Conservation (phyloP, 306 rosid genomes). For the Cucurbita moschata region DNA sequence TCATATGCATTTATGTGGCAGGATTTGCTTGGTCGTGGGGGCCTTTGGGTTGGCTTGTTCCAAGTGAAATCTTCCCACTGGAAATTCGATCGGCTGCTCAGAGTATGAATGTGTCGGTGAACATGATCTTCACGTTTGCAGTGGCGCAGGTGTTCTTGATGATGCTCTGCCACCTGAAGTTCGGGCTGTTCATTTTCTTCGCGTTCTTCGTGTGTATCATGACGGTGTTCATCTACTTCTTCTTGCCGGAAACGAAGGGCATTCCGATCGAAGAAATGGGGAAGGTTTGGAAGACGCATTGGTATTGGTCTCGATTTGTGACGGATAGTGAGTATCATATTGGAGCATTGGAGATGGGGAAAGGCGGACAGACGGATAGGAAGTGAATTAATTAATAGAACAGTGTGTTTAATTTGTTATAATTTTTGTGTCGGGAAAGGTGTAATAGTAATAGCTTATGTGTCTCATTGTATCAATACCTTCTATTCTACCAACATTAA, state of each 20-base stretch:
- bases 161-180: slow-evolving; percentile 83
- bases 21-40: slow-evolving; percentile 99
- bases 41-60: slow-evolving; percentile 90
- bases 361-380: background rate
- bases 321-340: slow-evolving; percentile 16
- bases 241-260: slow-evolving; percentile 76
- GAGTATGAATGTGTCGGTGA: slow-evolving; percentile 66
- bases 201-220: slow-evolving; percentile 60
- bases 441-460: too few species aligned
- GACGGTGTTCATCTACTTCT: slow-evolving; percentile 36
- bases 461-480: too few species aligned
- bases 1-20: slow-evolving; percentile 76
- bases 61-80: slow-evolving; percentile 83
- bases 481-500: too few species aligned
- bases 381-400: too few species aligned
- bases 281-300: slow-evolving; percentile 57
- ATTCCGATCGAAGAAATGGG: slow-evolving; percentile 90
- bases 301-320: slow-evolving; percentile 63
- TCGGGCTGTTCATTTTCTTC: slow-evolving; percentile 73
- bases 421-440: too few species aligned
- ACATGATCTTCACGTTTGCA: slow-evolving; percentile 74
- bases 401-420: too few species aligned
- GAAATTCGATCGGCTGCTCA: slow-evolving; percentile 93
- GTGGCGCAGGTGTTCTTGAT: slow-evolving; percentile 64
- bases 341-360: background rate